Evolutionary conservation across 2,329 filamentous ascomycete genomes (phyloP).

Genomic region (Dactylellina leptospora): DNA sequence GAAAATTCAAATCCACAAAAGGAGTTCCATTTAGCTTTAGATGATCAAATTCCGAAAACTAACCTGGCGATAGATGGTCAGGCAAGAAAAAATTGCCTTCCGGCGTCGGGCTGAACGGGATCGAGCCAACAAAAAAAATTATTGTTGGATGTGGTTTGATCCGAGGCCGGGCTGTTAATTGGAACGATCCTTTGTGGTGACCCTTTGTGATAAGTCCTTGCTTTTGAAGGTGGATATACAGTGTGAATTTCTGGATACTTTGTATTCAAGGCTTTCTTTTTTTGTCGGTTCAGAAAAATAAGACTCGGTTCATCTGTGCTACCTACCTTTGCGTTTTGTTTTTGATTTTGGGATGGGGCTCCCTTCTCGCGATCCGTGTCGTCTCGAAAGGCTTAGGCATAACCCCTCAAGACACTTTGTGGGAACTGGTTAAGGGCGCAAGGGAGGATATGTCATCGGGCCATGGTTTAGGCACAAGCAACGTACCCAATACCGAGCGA

Average conservation of each 20-base stretch:
- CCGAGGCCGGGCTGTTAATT: conserved; percentile 19
- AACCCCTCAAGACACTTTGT: conserved; percentile 28
- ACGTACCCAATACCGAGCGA: conserved; percentile 12
- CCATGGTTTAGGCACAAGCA: conserved; percentile 19
- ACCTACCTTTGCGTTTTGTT: too few relatives aligned
- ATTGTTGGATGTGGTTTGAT: conserved; percentile 31
- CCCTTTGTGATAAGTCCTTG: too few relatives aligned
- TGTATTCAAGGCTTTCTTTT: too few relatives aligned
- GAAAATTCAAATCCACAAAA: too few relatives aligned
- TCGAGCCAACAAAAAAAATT: conserved; percentile 10
- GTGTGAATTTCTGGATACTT: too few relatives aligned
- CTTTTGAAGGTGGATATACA: too few relatives aligned
- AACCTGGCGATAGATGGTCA: neutral
- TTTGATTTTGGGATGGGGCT: conserved; percentile 11
- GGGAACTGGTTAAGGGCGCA: conserved; percentile 38
- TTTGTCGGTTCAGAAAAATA: too few relatives aligned
- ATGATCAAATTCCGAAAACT: too few relatives aligned
- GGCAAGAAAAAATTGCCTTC: conserved; percentile 32
- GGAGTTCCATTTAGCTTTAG: too few relatives aligned
- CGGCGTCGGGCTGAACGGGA: conserved; percentile 32
- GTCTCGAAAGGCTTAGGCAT: conserved; percentile 25
- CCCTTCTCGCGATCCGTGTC: neutral
- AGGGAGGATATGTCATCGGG: conserved; percentile 25
- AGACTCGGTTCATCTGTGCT: too few relatives aligned
- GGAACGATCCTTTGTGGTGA: conserved; percentile 9